phyloP scores from a whole-genome alignment of 495 filamentous ascomycete species.

The Penicillium cataractarum region DNA sequence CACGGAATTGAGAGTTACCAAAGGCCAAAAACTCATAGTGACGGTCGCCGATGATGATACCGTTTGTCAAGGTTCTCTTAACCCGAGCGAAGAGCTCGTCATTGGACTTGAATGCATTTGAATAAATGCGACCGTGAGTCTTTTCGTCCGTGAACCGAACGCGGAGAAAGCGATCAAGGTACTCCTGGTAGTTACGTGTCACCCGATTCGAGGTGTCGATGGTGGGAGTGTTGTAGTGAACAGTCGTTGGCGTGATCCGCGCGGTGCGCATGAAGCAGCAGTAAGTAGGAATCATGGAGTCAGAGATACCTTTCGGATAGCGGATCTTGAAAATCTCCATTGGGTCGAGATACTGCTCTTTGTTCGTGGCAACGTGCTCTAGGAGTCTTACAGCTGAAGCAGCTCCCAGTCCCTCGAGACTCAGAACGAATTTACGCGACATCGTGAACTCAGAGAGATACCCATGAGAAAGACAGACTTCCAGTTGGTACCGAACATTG shows the following conservation, averaged over 20 bases:
- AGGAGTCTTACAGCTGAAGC: conserved; percentile 56
- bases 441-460: conserved; percentile 81
- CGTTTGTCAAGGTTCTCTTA: conserved; percentile 69
- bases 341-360: conserved; percentile 65
- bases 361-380: conserved; percentile 63
- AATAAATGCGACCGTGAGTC: conserved; percentile 60
- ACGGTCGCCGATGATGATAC: conserved; percentile 79
- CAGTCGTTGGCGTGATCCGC: conserved; percentile 78
- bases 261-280: conserved; percentile 77
- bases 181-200: conserved; percentile 66
- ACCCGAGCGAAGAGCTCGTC: conserved; percentile 77
- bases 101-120: conserved; percentile 56
- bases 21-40: conserved; percentile 92
- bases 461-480: conserved; percentile 84
- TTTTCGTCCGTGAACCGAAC: conserved; percentile 90
- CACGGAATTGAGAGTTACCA: conserved; percentile 93
- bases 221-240: conserved; percentile 74
- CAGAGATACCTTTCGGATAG: conserved; percentile 46
- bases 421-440: conserved; percentile 62
- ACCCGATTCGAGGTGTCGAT: conserved; percentile 90
- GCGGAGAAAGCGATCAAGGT: conserved; percentile 84
- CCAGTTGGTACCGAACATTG: conserved; percentile 82
- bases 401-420: conserved; percentile 55
- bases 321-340: conserved; percentile 70
- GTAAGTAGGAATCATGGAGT: conserved; percentile 64